Conservation (phyloP, 345 rosid genomes). For the Eucalyptus cloeziana region DNA sequence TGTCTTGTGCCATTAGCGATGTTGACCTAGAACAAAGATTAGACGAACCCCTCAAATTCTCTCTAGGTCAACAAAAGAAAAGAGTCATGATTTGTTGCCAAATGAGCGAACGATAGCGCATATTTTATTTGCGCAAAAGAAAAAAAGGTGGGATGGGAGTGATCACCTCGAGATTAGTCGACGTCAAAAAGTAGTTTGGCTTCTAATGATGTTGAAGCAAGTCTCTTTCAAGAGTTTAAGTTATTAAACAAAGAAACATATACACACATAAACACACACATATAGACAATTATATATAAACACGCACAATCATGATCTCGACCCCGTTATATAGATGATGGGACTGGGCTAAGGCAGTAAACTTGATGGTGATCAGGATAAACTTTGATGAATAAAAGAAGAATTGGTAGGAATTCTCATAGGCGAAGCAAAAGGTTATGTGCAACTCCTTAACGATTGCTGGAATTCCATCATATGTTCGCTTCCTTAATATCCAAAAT, state of each 20-base stretch:
- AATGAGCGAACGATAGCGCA: neutral
- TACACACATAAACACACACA: neutral
- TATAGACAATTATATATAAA: neutral
- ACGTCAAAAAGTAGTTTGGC: neutral
- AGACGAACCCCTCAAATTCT: neutral
- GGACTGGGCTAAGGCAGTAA: neutral
- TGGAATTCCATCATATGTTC: neutral
- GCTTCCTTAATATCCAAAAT: neutral
- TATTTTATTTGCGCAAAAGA: neutral
- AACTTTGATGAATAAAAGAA: neutral
- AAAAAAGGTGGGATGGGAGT: neutral
- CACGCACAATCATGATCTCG: too few relatives aligned
- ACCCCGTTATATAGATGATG: neutral
- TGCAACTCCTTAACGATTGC: neutral
- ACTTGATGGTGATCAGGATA: neutral
- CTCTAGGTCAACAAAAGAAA: neutral
- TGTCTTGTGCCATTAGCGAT: neutral
- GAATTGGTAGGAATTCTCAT: neutral
- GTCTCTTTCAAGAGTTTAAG: neutral
- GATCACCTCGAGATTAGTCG: neutral
- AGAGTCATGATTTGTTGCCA: neutral
- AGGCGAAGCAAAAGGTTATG: neutral
- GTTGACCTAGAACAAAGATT: neutral
- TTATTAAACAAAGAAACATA: neutral
- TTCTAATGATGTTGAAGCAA: neutral